Base-by-base conservation (phyloP, 2,329 filamentous ascomycete genomes). In the Teratosphaeria viscida region DNA sequence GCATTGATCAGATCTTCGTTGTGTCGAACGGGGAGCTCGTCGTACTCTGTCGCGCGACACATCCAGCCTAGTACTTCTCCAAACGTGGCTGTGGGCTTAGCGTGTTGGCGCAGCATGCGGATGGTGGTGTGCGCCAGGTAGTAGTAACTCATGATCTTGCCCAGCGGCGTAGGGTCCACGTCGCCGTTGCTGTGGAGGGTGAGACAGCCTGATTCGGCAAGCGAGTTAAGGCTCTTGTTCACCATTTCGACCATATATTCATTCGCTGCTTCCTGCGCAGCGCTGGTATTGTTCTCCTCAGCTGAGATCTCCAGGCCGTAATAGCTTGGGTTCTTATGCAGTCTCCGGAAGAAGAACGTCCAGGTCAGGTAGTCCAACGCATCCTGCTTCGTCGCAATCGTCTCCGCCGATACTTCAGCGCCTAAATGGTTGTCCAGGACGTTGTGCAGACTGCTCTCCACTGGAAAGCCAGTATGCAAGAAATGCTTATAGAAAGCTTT, bases 401-500 rank as follows among this genome's bases (percentile, higher is more conserved):
- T 99, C 66, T 90, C 92, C 0, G 94, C 90, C 0, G 92, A 95
- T 5, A 97, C 86, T 76, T 99, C 94, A 61, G 94, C 94, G 63
- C 91, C 88, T 72, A 99, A 81, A 81, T 99, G 95, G 77, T 99
- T 96, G 75, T 97, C 92, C 7, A 99, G 79, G 0, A 97, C 94
- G 23, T 95, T 96, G 75, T 99, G 94, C 47, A 99, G 80, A 0
- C 92, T 95, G 0, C 92, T 96, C 73, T 99, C 94, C 11, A 99
- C 94, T 0, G 94, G 95, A 73, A 99, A 99, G 1, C 94, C 95
- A 0, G 92, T 97, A 71, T 99, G 94, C 58, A 99, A 76, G 77
- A 99, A 99, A 76, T 99, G 94, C 78, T 99, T 99, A 77, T 99
- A 99, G 74, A 99, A 99, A 61, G 95, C 90, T 76, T 99, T 99